These are phyloP conservation scores for Physaria fendleri DNA, from an alignment of 345 rosid genomes.

Conservation along the genomic window DNA sequence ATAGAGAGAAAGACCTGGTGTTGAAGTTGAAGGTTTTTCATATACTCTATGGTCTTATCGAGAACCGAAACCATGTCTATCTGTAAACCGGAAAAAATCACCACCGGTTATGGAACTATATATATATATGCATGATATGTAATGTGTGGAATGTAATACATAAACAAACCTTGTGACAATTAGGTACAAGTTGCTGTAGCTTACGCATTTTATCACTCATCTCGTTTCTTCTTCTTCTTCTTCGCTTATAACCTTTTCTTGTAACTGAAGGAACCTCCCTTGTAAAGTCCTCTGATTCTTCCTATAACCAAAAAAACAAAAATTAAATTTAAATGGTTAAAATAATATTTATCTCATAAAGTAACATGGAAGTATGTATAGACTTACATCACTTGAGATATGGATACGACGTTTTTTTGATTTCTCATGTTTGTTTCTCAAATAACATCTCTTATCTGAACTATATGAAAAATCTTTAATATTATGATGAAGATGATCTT, in stretches of 20 bases:
- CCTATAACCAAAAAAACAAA: not conserved
- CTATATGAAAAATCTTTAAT: not conserved
- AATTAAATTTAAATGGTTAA: not conserved
- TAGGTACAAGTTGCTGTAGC: conserved; percentile 62
- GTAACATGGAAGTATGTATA: not conserved
- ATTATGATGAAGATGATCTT: conserved; percentile 13
- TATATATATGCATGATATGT: no score
- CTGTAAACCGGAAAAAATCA: conserved; percentile 25
- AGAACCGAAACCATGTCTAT: conserved; percentile 61
- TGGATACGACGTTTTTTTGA: not conserved
- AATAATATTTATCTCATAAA: no score
- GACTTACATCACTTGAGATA: conserved; percentile 22
- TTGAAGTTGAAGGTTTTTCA: conserved; percentile 66
- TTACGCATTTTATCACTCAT: conserved; percentile 62
- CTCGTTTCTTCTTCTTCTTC: conserved; percentile 49
- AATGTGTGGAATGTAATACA: no score
- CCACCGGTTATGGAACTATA: not conserved
- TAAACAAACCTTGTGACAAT: conserved; percentile 50
- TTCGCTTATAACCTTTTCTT: conserved; percentile 15
- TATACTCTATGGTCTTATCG: conserved; percentile 61
- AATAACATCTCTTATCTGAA: not conserved
- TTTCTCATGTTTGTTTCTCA: conserved; percentile 19
- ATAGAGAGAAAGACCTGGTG: conserved; percentile 74
- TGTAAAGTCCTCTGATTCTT: conserved; percentile 16
- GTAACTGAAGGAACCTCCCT: conserved; percentile 29